These are phyloP conservation scores for Trichoderma parareesei DNA, from an alignment of 495 filamentous ascomycete genomes.

Conservation along the genomic window DNA sequence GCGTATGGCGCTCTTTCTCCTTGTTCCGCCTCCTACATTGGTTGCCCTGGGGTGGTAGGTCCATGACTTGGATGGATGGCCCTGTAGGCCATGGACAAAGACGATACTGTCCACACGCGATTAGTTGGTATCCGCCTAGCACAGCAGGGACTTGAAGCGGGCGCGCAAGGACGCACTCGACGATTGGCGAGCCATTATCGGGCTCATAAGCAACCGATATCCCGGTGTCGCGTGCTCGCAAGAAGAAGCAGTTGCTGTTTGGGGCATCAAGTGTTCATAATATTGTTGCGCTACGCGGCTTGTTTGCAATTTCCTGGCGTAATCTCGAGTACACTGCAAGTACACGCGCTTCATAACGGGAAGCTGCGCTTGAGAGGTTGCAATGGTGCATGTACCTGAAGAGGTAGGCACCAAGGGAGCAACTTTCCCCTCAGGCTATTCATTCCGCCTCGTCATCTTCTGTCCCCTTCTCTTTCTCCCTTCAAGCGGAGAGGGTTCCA, in stretches of 20 bases:
- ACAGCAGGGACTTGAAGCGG: not conserved
- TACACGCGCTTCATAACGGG: not conserved
- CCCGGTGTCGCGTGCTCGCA: not conserved
- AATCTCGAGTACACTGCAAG: not conserved
- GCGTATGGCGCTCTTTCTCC: not conserved
- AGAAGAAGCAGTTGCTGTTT: not conserved
- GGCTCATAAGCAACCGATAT: not conserved
- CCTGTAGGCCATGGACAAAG: slow-evolving; percentile 25
- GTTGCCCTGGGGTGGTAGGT: slow-evolving; percentile 8
- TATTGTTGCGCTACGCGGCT: not conserved
- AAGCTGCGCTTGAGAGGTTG: not conserved
- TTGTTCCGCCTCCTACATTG: not conserved
- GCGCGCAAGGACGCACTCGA: not conserved
- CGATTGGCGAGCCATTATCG: not conserved
- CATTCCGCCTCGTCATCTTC: not conserved
- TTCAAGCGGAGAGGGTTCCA: not conserved
- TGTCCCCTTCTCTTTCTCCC: not conserved
- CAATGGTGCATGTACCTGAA: no score
- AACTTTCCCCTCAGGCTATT: not conserved
- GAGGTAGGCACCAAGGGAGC: no score
- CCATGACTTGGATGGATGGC: slow-evolving; percentile 25
- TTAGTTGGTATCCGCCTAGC: not conserved
- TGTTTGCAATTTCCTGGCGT: not conserved
- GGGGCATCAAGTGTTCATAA: no score
- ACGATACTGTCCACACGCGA: slow-evolving; percentile 20